These are phyloP conservation scores for Tritrichomonas musculus DNA, from an alignment of 208 protist species.

Conservation along the genomic window DNA sequence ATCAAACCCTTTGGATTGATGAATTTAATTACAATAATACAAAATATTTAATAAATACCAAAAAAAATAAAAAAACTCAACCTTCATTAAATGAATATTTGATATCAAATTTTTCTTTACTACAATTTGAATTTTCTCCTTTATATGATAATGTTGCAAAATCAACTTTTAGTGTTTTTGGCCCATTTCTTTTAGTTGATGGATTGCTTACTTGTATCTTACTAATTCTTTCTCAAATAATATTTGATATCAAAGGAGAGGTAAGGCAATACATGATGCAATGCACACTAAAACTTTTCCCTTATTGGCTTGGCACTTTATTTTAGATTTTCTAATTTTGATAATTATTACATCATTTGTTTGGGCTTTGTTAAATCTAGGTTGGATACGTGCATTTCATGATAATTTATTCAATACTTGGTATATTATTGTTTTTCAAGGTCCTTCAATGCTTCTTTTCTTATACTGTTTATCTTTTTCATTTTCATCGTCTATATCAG, in stretches of 20 bases:
- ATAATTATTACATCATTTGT: neutral
- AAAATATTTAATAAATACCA: too few species aligned
- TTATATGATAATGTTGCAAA: too few species aligned
- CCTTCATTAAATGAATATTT: too few species aligned
- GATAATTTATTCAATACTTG: neutral
- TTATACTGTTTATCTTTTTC: neutral
- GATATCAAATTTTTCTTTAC: too few species aligned
- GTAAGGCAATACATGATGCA: neutral
- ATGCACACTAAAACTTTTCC: neutral
- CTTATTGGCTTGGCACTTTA: neutral
- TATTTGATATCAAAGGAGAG: neutral
- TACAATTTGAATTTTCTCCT: too few species aligned
- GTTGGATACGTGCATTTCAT: neutral
- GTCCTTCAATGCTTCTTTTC: neutral
- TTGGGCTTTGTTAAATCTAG: neutral
- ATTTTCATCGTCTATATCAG: neutral
- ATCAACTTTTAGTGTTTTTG: neutral
- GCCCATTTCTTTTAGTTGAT: neutral
- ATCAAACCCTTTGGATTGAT: too few species aligned
- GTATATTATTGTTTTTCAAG: neutral
- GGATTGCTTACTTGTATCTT: neutral
- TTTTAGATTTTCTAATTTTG: neutral
- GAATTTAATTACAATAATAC: too few species aligned
- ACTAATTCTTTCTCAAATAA: neutral
- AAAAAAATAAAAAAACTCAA: too few species aligned